phyloP scores from a whole-genome alignment of 306 rosid genomes.

The Erythrophleum fordii region DNA sequence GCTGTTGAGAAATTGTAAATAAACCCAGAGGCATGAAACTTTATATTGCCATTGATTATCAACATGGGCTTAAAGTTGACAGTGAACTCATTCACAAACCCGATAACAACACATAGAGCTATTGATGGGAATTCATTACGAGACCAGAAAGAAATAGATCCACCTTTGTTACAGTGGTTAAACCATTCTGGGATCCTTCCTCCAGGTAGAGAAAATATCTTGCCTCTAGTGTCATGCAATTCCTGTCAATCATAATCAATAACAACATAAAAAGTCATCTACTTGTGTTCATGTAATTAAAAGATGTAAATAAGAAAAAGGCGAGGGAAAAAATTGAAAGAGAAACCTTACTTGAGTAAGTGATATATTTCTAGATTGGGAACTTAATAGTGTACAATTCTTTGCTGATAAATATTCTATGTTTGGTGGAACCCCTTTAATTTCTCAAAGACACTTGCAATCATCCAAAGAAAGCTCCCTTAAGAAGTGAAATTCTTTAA shows the following conservation, averaged over 20 bases:
- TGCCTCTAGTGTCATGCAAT: no score
- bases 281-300: no score
- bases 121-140: no score
- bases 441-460: not conserved
- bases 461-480: not conserved
- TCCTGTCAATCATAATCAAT: no score
- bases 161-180: not conserved
- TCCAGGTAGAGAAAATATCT: not conserved
- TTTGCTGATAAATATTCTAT: no score
- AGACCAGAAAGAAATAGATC: no score
- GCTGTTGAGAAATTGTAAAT: not conserved
- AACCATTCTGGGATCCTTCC: slow-evolving; percentile 30
- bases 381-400: no score
- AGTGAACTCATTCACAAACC: not conserved
- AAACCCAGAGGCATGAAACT: no score
- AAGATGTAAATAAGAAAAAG: not conserved
- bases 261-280: no score
- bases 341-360: slow-evolving; percentile 17
- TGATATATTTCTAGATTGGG: not conserved
- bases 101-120: no score
- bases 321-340: not conserved
- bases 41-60: slow-evolving; percentile 11
- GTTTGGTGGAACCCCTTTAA: no score
- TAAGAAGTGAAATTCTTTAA: not conserved
- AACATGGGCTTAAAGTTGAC: not conserved